A percentile compares a stretch with the other conserved stretches of the same genome.
These are phyloP conservation scores for Vaccinium corymbosum DNA, from an alignment of 148 eudicot genomes.

Conservation along the genomic window DNA sequence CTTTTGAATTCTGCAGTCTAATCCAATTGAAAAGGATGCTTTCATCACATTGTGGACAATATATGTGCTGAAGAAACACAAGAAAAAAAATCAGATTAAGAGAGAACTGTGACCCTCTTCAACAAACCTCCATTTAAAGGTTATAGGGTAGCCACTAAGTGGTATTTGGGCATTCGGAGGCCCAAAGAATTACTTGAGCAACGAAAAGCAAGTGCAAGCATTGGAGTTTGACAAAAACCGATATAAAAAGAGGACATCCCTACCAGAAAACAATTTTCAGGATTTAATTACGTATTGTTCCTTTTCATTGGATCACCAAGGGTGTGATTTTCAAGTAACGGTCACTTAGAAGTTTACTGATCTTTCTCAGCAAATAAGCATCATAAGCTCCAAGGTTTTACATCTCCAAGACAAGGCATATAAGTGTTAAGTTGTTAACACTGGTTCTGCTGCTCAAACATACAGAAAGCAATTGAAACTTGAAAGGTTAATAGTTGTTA, in stretches of 20 bases:
- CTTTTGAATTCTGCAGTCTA: slow-evolving; percentile 16
- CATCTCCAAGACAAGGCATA: neutral
- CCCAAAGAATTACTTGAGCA: neutral
- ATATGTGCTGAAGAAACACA: neutral
- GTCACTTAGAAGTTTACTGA: neutral
- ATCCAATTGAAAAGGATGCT: slow-evolving; percentile 17
- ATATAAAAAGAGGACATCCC: neutral
- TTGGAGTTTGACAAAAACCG: neutral
- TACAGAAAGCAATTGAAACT: neutral
- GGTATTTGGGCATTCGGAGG: neutral
- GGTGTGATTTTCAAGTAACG: neutral
- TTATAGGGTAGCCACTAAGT: neutral
- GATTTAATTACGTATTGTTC: neutral
- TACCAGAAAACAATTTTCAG: neutral
- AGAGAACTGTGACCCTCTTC: neutral
- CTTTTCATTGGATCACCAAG: neutral
- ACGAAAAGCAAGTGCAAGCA: neutral
- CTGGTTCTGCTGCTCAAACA: neutral
- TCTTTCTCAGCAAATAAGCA: neutral
- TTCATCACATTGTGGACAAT: neutral
- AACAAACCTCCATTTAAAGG: neutral
- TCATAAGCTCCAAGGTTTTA: neutral
- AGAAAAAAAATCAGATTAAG: neutral
- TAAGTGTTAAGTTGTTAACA: too few species aligned
- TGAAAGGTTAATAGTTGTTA: neutral